Base-by-base conservation (phyloP, 176 grass and related monocot genomes). In the Aegilops speltoides region DNA sequence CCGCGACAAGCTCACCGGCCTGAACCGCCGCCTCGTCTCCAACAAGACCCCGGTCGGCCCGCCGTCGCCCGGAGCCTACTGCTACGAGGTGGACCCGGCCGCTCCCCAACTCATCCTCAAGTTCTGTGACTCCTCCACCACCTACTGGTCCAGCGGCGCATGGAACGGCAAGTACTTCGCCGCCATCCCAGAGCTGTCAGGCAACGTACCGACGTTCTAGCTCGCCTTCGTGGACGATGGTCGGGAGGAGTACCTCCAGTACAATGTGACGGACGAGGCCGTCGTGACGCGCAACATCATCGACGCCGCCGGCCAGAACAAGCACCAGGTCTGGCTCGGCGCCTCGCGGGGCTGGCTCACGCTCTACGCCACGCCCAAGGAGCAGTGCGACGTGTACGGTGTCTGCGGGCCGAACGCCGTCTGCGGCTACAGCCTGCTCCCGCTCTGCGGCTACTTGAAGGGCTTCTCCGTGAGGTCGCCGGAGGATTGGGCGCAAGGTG, bases 91-190 rank as follows among this genome's bases (percentile, higher is more conserved):
- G 3, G 92, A 94, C 57, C 64, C 69, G 3, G 41, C 11, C 57
- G 20, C 76, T 0, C 73, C 68, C 7, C 92, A 91, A 67, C 85
- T 87, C 70, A 74, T 87, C 11, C 26, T 91, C 8, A 83, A 57
- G 24, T 68, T 80, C 15, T 91, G 92, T 79, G 72, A 50, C 64
- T 68, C 80, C 2, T 10, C 78, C 19, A 13, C 29, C 22, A 1
- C 67, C 7, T 90, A 83, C 45, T 86, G 86, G 88, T 6, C 82
- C 15, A 86, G 57, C 7, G 88, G 86, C 9, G 1, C 33, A 0
- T 93, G 85, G 88, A 82, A 86, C 33, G 82, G 77, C 15, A 45
- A 13, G 28, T 66, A 48, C 61, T 94, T 94, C 79, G 5, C 0
- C 7, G 17, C 3, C 24, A 87, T 91, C n/a, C 89, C 86, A 16